These are phyloP conservation scores for Ogataea chonburiensis DNA, from an alignment of 805 yeast genomes.

Conservation along the genomic window DNA sequence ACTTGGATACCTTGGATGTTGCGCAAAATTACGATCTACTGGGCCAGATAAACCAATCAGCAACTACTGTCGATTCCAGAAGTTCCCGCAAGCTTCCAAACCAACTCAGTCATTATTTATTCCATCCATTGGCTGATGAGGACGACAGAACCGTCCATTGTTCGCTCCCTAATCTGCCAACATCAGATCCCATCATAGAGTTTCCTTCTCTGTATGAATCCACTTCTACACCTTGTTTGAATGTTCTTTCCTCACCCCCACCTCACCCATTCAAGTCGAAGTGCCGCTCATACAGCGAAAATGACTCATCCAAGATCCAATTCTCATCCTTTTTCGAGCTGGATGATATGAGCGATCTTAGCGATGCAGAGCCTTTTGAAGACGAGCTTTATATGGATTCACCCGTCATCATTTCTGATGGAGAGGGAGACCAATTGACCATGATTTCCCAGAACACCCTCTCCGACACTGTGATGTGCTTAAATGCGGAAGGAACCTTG, in stretches of 20 bases:
- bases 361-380: slow-evolving; percentile 16
- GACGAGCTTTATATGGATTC: not conserved
- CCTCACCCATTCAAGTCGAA: slow-evolving; percentile 4
- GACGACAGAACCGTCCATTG: slow-evolving; percentile 7
- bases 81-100: slow-evolving; percentile 2
- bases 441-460: not conserved
- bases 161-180: slow-evolving; percentile 15
- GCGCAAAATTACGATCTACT: slow-evolving; percentile 16
- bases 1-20: slow-evolving; percentile 20
- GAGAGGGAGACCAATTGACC: not conserved
- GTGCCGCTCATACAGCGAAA: slow-evolving; percentile 11
- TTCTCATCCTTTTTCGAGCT: slow-evolving; percentile 20
- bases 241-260: slow-evolving; percentile 15
- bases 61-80: slow-evolving; percentile 11
- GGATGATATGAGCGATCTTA: slow-evolving; percentile 22
- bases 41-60: slow-evolving; percentile 6
- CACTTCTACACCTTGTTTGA: slow-evolving; percentile 8
- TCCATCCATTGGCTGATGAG: slow-evolving; percentile 15
- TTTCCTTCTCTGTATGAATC: slow-evolving; percentile 22
- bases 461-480: not conserved
- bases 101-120: slow-evolving; percentile 14
- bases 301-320: slow-evolving; percentile 8
- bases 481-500: no score
- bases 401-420: slow-evolving; percentile 2
- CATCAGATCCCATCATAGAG: slow-evolving; percentile 23